These are phyloP conservation scores for Solanum peruvianum DNA, from an alignment of 257 asterid species.

Conservation along the genomic window DNA sequence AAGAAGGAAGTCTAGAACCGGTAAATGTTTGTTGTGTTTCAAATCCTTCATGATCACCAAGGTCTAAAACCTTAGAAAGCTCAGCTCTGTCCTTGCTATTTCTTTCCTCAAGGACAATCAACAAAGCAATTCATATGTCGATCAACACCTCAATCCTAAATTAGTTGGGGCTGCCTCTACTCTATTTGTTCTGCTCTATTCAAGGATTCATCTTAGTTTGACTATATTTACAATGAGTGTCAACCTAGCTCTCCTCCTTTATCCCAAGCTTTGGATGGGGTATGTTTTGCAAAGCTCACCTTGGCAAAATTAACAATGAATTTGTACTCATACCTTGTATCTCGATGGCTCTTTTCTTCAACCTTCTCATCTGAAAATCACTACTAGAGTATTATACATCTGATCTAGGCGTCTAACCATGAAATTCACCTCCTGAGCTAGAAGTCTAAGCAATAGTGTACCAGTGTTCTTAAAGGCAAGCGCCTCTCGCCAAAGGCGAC, in stretches of 20 bases:
- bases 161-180: not conserved
- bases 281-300: not conserved
- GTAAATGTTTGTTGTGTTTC: not conserved
- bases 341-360: not conserved
- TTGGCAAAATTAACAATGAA: not conserved
- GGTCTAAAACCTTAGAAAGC: not conserved
- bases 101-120: not conserved
- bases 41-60: not conserved
- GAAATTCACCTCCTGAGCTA: not conserved
- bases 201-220: not conserved
- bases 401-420: not conserved
- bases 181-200: not conserved
- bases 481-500: not conserved
- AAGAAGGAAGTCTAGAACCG: not conserved
- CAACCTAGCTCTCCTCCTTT: not conserved
- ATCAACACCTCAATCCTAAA: not conserved
- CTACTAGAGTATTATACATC: not conserved
- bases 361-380: not conserved
- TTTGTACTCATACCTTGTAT: not conserved
- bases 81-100: not conserved
- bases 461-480: not conserved
- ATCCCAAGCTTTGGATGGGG: not conserved
- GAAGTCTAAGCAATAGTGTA: not conserved
- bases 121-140: not conserved
- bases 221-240: not conserved